phyloP scores from a whole-genome alignment of 129 eudicot genomes.

The Saussurea involucrata region DNA sequence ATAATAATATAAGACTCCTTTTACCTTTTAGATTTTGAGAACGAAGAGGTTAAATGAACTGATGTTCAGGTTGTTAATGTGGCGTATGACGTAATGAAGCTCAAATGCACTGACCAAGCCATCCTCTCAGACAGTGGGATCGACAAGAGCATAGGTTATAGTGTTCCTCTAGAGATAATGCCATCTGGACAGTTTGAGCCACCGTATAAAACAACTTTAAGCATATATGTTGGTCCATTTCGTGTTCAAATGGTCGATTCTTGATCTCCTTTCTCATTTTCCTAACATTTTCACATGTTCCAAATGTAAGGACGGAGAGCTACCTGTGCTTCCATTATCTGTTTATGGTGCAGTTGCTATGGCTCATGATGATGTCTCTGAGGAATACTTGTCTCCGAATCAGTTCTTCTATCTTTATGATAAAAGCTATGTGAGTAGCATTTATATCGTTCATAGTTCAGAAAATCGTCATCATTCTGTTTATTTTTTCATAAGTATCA shows the following conservation, averaged over 20 bases:
- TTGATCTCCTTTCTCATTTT: neutral
- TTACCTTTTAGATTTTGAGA: neutral
- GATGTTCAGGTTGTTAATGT: conserved; percentile 76
- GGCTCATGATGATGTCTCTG: conserved; percentile 90
- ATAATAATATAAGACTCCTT: too few relatives aligned
- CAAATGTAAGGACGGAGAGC: conserved; percentile 77
- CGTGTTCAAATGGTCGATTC: conserved; percentile 1
- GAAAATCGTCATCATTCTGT: neutral
- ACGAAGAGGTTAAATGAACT: neutral
- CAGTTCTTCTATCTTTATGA: conserved; percentile 99
- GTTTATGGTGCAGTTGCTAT: conserved; percentile 96
- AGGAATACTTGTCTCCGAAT: conserved; percentile 87
- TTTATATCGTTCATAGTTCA: neutral
- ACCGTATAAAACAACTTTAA: conserved; percentile 84
- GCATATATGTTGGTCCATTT: conserved; percentile 64
- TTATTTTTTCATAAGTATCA: neutral
- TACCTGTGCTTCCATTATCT: conserved; percentile 95
- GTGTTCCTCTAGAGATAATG: conserved; percentile 84
- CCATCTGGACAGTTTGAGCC: conserved; percentile 99
- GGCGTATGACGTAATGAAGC: conserved; percentile 80
- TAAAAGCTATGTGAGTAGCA: conserved; percentile 86
- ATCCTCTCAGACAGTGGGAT: conserved; percentile 67
- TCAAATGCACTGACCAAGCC: conserved; percentile 78
- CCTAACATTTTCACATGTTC: neutral
- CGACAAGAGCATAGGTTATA: conserved; percentile 58